Conservation (phyloP, 2,329 filamentous ascomycete species). For the Fusarium siculi region DNA sequence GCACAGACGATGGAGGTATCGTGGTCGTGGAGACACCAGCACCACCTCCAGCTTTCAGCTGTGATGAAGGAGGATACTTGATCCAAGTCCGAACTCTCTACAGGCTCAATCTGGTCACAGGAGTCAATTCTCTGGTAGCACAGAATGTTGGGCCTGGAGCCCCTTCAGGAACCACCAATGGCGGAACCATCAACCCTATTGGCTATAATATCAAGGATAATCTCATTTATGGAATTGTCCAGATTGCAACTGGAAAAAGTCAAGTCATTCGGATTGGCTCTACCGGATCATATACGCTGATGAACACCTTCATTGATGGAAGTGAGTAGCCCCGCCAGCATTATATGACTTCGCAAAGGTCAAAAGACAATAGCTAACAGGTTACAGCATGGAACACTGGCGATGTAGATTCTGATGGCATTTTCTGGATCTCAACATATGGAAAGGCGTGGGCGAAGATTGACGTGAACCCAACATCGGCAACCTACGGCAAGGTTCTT, state of each 20-base stretch:
- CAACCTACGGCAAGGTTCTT: background rate
- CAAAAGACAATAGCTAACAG: background rate
- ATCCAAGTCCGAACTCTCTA: constrained; percentile 12
- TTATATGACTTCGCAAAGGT: fast-evolving
- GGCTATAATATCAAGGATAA: constrained; percentile 8
- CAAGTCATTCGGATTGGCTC: constrained; percentile 13
- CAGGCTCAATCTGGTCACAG: background rate
- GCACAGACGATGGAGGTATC: background rate
- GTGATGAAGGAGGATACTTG: constrained; percentile 22
- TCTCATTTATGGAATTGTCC: constrained; percentile 11
- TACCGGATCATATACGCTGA: constrained; percentile 5
- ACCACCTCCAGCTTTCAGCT: constrained; percentile 8
- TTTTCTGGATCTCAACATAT: constrained; percentile 4
- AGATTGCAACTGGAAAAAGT: background rate
- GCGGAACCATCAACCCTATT: constrained; percentile 7
- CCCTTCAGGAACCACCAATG: background rate
- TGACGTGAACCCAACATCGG: background rate
- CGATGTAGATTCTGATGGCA: background rate
- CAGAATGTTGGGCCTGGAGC: background rate
- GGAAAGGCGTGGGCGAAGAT: constrained; percentile 10
- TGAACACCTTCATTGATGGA: background rate
- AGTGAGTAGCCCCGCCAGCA: background rate
- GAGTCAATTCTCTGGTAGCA: background rate
- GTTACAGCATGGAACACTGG: background rate
- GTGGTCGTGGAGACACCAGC: constrained; percentile 8